phyloP scores from a whole-genome alignment of 208 protist species.

The Herpetomonas samuelpessoai region DNA sequence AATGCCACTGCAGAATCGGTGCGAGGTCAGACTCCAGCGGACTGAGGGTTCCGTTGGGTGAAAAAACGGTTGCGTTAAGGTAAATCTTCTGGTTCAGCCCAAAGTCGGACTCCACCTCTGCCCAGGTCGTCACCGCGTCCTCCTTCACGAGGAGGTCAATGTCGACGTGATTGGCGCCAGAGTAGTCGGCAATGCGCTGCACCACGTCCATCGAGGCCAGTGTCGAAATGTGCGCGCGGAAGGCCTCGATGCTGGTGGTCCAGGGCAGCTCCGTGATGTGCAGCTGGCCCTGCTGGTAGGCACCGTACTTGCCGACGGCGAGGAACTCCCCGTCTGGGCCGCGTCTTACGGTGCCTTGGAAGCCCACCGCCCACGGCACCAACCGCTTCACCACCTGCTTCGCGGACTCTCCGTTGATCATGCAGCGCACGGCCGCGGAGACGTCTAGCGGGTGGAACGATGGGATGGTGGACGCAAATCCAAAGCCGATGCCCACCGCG shows the following conservation, averaged over 20 bases:
- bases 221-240: slow-evolving; percentile 66
- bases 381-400: slow-evolving; percentile 75
- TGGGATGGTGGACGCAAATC: slow-evolving; percentile 94
- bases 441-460: slow-evolving; percentile 97
- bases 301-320: slow-evolving; percentile 62
- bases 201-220: slow-evolving; percentile 76
- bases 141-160: slow-evolving; percentile 81
- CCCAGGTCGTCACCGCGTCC: slow-evolving; percentile 48
- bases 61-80: slow-evolving; percentile 88
- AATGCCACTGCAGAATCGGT: slow-evolving; percentile 88
- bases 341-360: slow-evolving; percentile 84
- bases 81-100: slow-evolving; percentile 70
- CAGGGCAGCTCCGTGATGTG: slow-evolving; percentile 76
- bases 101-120: slow-evolving; percentile 77
- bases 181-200: slow-evolving; percentile 88
- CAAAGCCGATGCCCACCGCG: slow-evolving; percentile 98
- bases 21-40: slow-evolving; percentile 73
- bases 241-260: slow-evolving; percentile 71
- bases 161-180: slow-evolving; percentile 88
- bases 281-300: slow-evolving; percentile 65
- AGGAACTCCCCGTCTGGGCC: slow-evolving; percentile 68
- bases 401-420: slow-evolving; percentile 83
- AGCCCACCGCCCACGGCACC: slow-evolving; percentile 97
- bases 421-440: slow-evolving; percentile 80
- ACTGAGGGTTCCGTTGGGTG: slow-evolving; percentile 70